These are phyloP conservation scores for Heritiera fomes DNA, from an alignment of 345 rosid species.

Conservation along the genomic window DNA sequence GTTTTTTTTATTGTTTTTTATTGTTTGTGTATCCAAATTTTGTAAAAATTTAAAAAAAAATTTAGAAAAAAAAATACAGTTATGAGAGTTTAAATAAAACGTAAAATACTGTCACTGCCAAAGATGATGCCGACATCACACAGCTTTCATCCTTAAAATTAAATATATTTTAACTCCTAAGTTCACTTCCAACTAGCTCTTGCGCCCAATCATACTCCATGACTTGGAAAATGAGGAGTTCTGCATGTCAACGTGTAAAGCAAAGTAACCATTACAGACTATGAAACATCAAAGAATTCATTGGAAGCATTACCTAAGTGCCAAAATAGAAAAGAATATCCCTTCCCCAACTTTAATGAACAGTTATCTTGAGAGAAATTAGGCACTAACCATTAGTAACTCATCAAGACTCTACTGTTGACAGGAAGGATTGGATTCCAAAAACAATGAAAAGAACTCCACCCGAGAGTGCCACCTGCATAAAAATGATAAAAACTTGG, in stretches of 20 bases:
- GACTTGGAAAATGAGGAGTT: not conserved
- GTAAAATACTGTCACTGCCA: not conserved
- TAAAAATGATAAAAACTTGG: constrained; percentile 16
- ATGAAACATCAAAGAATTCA: not conserved
- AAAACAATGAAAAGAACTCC: constrained; percentile 87
- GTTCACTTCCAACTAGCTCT: constrained; percentile 16
- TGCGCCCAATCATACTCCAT: constrained; percentile 1
- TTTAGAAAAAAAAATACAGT: not conserved
- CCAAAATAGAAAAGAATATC: not conserved
- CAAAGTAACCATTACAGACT: not conserved
- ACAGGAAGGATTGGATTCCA: constrained; percentile 86
- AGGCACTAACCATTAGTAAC: constrained; percentile 34
- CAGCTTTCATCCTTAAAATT: not conserved
- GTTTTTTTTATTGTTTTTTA: not conserved
- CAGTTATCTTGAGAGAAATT: constrained; percentile 8
- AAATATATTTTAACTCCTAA: not conserved
- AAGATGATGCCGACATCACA: not conserved
- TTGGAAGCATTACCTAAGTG: not conserved
- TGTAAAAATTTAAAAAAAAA: not conserved
- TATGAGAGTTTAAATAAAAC: not conserved
- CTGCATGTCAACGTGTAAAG: not conserved
- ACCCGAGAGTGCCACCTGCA: constrained; percentile 85
- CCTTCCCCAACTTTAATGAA: not conserved
- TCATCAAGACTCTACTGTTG: constrained; percentile 46
- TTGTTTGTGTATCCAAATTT: not conserved